Base-by-base conservation (phyloP, 2,329 filamentous ascomycete species). In the Epichloe baconii region DNA sequence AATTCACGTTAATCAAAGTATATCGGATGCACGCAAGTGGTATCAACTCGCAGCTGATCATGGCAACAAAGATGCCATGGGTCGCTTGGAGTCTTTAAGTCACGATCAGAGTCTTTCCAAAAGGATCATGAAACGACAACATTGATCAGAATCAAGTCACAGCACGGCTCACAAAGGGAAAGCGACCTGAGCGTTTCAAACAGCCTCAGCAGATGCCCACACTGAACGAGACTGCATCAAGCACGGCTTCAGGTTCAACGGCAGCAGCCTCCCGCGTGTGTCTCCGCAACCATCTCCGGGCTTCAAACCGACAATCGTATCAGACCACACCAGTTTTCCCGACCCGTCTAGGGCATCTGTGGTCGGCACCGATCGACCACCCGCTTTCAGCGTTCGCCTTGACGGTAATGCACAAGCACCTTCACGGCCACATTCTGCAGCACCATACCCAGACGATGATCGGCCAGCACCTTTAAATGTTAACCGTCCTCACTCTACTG, bases 71-170 rank as follows among this genome's bases (percentile, higher is more conserved):
- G 93, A 98, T 67, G 93, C 93, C 12, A 71, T 81, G 47, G 79
- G 78, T 44, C 82, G 93, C 43, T 80, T 98, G 52, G 87, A 95
- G 47, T 89, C 87, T 48, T 82, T 98, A 49, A 83, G 81, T 45
- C 82, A 87, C 59, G 85, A 88, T 51, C 88, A 88, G 67, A 86
- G 86, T 3, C 74, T 97, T 45, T 94, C 88, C 2, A 90, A 90
- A 79, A 84, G 58, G 93, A 97, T 61, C 93, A 98, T 64, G 91
- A 97, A 66, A 88, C 89, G 51, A 84, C 94, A 42, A 90, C 93
- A 0, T 81, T 98, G 57, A 85, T 81, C 48, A 81, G 86, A 49
- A 97, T 98, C 72, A 95, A 86, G 67, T 88, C 82, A 3, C 81
- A 85, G 57, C 80, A 88, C 60, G 85, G 83, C 15, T 86, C 84